Evolutionary conservation across 495 filamentous ascomycete species (phyloP).

Genomic region (Penicillium flavigenum): DNA sequence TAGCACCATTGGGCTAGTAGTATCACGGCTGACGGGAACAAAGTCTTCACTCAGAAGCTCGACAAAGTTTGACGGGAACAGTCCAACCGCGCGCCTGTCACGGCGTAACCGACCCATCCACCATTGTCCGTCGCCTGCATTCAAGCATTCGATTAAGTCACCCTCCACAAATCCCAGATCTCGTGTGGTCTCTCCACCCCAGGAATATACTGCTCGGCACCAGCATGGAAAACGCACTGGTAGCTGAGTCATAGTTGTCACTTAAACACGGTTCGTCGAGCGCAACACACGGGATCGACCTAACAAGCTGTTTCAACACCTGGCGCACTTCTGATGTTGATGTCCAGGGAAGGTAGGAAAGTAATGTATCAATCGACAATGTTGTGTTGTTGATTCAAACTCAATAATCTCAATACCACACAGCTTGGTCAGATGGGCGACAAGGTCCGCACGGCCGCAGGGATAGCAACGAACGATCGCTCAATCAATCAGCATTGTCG

Average conservation of each 20-base stretch:
- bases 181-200: slow-evolving; percentile 93
- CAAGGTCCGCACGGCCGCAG: slow-evolving; percentile 24
- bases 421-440: slow-evolving; percentile 17
- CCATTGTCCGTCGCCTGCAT: slow-evolving; percentile 96
- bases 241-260: slow-evolving; percentile 58
- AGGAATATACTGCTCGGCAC: slow-evolving; percentile 93
- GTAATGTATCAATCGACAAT: not conserved
- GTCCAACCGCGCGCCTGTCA: slow-evolving; percentile 81
- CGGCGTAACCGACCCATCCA: slow-evolving; percentile 91
- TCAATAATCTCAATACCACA: not conserved
- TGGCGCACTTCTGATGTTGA: slow-evolving; percentile 1
- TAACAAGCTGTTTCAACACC: not conserved
- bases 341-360: not conserved
- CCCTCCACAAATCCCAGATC: slow-evolving; percentile 97
- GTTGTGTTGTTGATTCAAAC: slow-evolving; percentile 4
- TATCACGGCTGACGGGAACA: slow-evolving; percentile 70
- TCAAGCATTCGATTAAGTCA: slow-evolving; percentile 95
- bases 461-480: slow-evolving; percentile 5
- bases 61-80: slow-evolving; percentile 98
- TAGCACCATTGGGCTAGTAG: slow-evolving; percentile 65
- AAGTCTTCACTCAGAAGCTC: slow-evolving; percentile 83
- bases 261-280: slow-evolving; percentile 2
- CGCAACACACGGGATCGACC: slow-evolving; percentile 1
- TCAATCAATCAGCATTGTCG: slow-evolving; percentile 23
- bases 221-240: slow-evolving; percentile 92